phyloP scores from a whole-genome alignment of 2,329 filamentous ascomycete species.

The Xylariaceae sp. region DNA sequence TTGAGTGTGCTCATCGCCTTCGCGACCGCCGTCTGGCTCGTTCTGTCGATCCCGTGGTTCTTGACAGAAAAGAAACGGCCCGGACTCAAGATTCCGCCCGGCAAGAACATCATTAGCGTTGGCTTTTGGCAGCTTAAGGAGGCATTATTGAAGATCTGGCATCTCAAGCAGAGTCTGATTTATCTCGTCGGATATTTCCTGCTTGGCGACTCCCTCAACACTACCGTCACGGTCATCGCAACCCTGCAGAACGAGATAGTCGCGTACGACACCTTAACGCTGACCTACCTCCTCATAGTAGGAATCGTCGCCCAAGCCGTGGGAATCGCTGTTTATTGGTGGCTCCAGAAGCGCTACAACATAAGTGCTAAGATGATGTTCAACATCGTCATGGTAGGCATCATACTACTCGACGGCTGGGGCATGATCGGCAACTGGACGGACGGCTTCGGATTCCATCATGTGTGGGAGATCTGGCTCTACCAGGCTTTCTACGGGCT shows the following conservation, averaged over 20 bases:
- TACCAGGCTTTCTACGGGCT: constrained; percentile 66
- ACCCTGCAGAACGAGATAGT: constrained; percentile 72
- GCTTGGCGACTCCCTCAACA: constrained; percentile 73
- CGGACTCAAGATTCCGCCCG: constrained; percentile 52
- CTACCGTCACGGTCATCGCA: constrained; percentile 70
- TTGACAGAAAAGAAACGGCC: constrained; percentile 68
- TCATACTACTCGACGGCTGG: constrained; percentile 63
- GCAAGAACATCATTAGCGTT: constrained; percentile 58
- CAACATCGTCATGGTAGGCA: constrained; percentile 66
- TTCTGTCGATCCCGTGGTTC: constrained; percentile 72
- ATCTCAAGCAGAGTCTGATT: constrained; percentile 68
- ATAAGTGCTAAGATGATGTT: constrained; percentile 73
- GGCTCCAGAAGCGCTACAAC: constrained; percentile 63
- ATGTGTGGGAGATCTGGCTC: constrained; percentile 54
- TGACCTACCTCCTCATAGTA: constrained; percentile 72
- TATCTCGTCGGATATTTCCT: constrained; percentile 73
- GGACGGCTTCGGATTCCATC: constrained; percentile 51
- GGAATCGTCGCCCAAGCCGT: constrained; percentile 68
- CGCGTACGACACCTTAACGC: constrained; percentile 67
- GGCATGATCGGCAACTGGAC: constrained; percentile 57
- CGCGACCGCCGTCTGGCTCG: constrained; percentile 67
- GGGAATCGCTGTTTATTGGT: constrained; percentile 69
- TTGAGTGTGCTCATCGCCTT: constrained; percentile 70
- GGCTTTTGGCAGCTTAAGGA: constrained; percentile 68
- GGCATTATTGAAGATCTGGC: constrained; percentile 66